Percentiles rank a stretch among this genome's conserved stretches.
These are phyloP conservation scores for Cetraspora pellucida DNA, from an alignment of 192 early-diverging fungal genomes.

Conservation along the genomic window DNA sequence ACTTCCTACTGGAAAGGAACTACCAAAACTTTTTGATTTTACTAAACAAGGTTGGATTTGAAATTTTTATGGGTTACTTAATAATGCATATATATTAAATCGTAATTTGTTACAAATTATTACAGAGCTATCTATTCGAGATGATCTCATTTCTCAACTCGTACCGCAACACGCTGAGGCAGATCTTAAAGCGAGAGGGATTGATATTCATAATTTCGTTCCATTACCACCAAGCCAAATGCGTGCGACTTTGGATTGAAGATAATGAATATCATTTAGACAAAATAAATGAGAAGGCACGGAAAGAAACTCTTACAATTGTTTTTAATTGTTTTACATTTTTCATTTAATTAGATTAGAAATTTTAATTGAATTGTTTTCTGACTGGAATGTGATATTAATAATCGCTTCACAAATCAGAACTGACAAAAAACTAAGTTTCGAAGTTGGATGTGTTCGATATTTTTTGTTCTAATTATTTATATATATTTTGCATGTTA, in stretches of 20 bases:
- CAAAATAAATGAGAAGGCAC: neutral
- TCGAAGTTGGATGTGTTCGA: neutral
- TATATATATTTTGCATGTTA: neutral
- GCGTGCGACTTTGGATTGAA: slow-evolving; percentile 52
- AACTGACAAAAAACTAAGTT: neutral
- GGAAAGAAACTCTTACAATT: neutral
- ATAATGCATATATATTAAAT: neutral
- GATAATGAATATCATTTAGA: slow-evolving; percentile 6
- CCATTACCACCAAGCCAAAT: slow-evolving; percentile 56
- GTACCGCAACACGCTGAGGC: slow-evolving; percentile 81
- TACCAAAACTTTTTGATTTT: slow-evolving; percentile 95
- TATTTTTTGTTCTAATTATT: slow-evolving; percentile 4
- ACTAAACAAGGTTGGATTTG: slow-evolving; percentile 55
- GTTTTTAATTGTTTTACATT: neutral
- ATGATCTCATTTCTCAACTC: slow-evolving; percentile 73
- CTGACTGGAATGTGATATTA: neutral
- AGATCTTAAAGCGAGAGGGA: slow-evolving; percentile 64
- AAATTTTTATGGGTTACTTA: neutral
- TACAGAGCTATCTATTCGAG: slow-evolving; percentile 84
- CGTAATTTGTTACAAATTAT: slow-evolving; percentile 10
- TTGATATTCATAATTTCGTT: slow-evolving; percentile 74
- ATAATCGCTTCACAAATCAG: slow-evolving; percentile 6
- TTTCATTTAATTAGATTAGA: slow-evolving; percentile 23
- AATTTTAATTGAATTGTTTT: slow-evolving; percentile 5
- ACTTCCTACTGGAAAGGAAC: slow-evolving; percentile 78